Evolutionary conservation across 768 basidiomycete species (phyloP).

Genomic region (Leccinum variicolor): DNA sequence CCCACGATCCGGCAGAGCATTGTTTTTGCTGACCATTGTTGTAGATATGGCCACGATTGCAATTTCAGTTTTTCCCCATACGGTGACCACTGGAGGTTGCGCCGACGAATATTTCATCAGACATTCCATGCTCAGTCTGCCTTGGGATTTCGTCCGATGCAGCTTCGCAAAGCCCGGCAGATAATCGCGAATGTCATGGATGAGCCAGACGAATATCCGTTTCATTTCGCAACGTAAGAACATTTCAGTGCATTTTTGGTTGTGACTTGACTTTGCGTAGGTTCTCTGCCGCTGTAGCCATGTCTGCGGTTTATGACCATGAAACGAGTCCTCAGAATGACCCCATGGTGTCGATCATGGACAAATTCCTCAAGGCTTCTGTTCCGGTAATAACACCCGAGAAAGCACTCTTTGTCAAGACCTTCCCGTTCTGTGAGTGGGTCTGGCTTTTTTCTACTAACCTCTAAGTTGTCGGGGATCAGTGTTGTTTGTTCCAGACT

Average conservation of each 20-base stretch:
- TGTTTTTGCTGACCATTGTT: too few species aligned
- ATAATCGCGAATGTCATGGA: not conserved
- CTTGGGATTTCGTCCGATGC: not conserved
- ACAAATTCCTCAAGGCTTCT: not conserved
- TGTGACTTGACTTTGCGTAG: not conserved
- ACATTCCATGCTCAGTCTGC: not conserved
- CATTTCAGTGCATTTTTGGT: not conserved
- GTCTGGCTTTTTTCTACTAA: too few species aligned
- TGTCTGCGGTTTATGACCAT: not conserved
- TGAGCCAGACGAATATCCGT: not conserved
- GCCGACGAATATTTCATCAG: conserved; percentile 3
- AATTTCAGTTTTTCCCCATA: conserved; percentile 1
- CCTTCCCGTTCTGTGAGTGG: conserved; percentile 10
- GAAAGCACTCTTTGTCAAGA: not conserved
- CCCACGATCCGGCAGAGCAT: too few species aligned
- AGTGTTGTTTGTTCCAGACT: not conserved
- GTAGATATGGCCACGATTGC: not conserved
- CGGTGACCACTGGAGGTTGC: not conserved
- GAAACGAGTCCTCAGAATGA: not conserved
- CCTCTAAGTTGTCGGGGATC: not conserved
- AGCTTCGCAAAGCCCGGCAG: not conserved
- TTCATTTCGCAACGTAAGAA: not conserved
- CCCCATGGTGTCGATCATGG: not conserved
- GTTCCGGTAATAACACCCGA: not conserved
- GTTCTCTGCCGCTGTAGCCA: not conserved